Percentiles rank a stretch among this genome's conserved stretches.
These are phyloP conservation scores for Porcisia hertigi DNA, from an alignment of 208 protist species.

Conservation along the genomic window DNA sequence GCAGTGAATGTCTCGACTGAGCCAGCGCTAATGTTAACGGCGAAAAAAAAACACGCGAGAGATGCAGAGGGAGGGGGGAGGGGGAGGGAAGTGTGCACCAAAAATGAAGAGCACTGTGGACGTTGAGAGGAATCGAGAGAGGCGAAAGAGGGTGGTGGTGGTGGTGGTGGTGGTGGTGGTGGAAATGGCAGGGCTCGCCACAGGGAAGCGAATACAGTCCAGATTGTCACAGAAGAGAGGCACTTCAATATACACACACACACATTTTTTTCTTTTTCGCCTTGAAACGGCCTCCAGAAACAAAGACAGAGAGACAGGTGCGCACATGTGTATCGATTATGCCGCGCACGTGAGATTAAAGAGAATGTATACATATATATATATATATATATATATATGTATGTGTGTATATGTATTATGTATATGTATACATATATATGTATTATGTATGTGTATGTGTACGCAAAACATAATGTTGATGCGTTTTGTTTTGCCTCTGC, in stretches of 20 bases:
- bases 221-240: not conserved
- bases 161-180: not conserved
- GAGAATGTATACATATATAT: not conserved
- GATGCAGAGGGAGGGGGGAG: slow-evolving; percentile 4
- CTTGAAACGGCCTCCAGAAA: not conserved
- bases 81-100: not conserved
- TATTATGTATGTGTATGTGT: too few species aligned
- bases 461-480: not conserved
- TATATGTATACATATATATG: too few species aligned
- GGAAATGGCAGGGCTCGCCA: not conserved
- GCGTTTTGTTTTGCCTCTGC: not conserved
- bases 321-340: not conserved
- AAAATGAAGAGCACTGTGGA: not conserved
- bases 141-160: not conserved
- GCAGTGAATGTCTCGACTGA: not conserved
- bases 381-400: too few species aligned
- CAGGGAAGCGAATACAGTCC: not conserved
- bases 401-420: too few species aligned
- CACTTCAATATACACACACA: not conserved
- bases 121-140: not conserved
- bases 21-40: not conserved
- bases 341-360: not conserved
- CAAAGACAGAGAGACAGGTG: not conserved
- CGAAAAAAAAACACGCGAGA: not conserved
- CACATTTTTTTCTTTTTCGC: not conserved